Conservation (phyloP, 805 yeast genomes). For the Brettanomyces naardenensis region DNA sequence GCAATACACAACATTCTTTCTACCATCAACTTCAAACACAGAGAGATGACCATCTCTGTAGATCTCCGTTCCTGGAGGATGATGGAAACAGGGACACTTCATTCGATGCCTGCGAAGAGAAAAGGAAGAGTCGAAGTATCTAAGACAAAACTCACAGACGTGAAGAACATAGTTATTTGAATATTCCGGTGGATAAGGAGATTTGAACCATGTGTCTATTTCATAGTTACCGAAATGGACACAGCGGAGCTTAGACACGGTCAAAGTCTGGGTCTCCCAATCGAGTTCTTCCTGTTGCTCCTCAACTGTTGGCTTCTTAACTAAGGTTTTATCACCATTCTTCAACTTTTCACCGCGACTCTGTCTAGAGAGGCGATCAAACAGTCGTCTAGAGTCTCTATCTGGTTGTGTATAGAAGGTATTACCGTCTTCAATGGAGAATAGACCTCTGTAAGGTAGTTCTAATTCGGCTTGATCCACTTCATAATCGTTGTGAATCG, state of each 20-base stretch:
- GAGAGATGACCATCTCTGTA: constrained; percentile 61
- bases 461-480: constrained; percentile 37
- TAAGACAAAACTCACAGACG: constrained; percentile 79
- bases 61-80: constrained; percentile 90
- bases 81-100: constrained; percentile 57
- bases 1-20: constrained; percentile 73
- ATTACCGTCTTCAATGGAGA: constrained; percentile 48
- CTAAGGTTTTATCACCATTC: constrained; percentile 27
- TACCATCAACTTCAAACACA: constrained; percentile 89
- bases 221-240: constrained; percentile 67
- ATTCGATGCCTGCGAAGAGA: constrained; percentile 60
- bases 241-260: constrained; percentile 40
- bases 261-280: constrained; percentile 18
- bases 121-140: constrained; percentile 66
- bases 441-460: constrained; percentile 61
- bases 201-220: constrained; percentile 85
- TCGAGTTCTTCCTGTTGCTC: constrained; percentile 19
- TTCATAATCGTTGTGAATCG: constrained; percentile 7
- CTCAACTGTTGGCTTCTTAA: constrained; percentile 13
- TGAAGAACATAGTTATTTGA: constrained; percentile 53
- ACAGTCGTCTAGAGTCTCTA: constrained; percentile 21
- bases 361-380: constrained; percentile 32
- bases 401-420: constrained; percentile 59
- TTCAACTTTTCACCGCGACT: constrained; percentile 32
- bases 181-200: constrained; percentile 89